Conservation (phyloP, 768 basidiomycete species). For the Imleria badia region DNA sequence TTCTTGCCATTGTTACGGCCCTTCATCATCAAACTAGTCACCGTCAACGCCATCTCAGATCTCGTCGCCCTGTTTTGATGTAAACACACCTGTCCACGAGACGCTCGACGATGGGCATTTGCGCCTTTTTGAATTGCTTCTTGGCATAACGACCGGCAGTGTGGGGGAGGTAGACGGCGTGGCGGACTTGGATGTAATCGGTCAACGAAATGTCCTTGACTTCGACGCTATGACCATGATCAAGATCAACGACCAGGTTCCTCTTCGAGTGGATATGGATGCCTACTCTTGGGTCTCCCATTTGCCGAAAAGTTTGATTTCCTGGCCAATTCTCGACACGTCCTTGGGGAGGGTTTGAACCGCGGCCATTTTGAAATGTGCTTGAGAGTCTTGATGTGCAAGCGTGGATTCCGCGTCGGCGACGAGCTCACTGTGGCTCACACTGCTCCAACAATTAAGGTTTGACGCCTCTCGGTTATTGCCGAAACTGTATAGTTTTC, state of each 20-base stretch:
- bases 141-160: constrained; percentile 99
- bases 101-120: constrained; percentile 99
- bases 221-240: constrained; percentile 67
- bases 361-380: constrained; percentile 54
- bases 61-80: not conserved
- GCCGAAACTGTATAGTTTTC: constrained; percentile 33
- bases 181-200: constrained; percentile 99
- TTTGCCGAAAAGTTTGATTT: constrained; percentile 97
- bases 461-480: constrained; percentile 21
- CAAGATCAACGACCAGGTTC: constrained; percentile 21
- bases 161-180: constrained; percentile 96
- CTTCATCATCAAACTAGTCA: constrained; percentile 95
- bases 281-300: constrained; percentile 98
- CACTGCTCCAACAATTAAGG: constrained; percentile 20
- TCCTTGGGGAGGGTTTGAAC: constrained; percentile 78
- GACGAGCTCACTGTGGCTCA: constrained; percentile 26
- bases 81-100: constrained; percentile 85
- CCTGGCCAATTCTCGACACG: constrained; percentile 75
- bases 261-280: not conserved
- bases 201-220: constrained; percentile 99
- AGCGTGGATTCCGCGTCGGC: constrained; percentile 14
- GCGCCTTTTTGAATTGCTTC: constrained; percentile 99
- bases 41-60: not conserved
- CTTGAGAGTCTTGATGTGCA: constrained; percentile 32
- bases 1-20: constrained; percentile 99